Base-by-base conservation (phyloP, 1,284 basidiomycete species). In the Leccinum ponderosum region DNA sequence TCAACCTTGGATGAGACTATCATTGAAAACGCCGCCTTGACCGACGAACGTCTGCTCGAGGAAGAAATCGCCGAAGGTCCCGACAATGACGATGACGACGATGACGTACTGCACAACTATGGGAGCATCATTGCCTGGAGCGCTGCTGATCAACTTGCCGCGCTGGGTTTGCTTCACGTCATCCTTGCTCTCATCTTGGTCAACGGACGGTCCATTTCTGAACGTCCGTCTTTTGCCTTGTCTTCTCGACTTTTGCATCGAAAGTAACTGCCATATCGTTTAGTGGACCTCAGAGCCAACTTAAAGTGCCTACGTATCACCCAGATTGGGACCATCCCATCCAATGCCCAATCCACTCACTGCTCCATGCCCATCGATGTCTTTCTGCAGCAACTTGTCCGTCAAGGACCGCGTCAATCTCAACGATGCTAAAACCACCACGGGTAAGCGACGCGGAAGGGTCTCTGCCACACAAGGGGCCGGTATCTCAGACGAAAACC, bases 121-220 rank as follows among this genome's bases (percentile, higher is more conserved):
- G 90, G 90, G 0, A 86, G 83, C 60, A 80, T 93, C 22, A 22
- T 22, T 3, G 83, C 86, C 0, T 92, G 90, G 90, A 85, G 81
- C 59, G 78, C 72, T 35, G 69, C 78, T 0, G 91, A 92, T 67
- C 85, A 91, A 60, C 77, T 90, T 3, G 84, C 82, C 3, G 73
- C 81, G 1, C 66, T 87, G 20, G 91, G 91, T 14, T 73, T 93
- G 11, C 78, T 91, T 20, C 85, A 90, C 62, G 83, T 89, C 22
- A 79, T 93, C 42, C 83, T 93, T 2, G 82, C 88, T 0, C 76
- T 93, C 25, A 85, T 93, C 52, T 78, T 93, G 5, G 87, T 88
- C 51, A 87, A 82, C 62, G 90, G 90, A 31, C 78, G 86, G 9
- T 79, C 82, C 25, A 78, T 93, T 9, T 79, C 80, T 48, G 91